A percentile compares a stretch with the other conserved stretches of the same genome.
Evolutionary conservation across 768 basidiomycete species (phyloP).

Genomic region (Amanita molliuscula): DNA sequence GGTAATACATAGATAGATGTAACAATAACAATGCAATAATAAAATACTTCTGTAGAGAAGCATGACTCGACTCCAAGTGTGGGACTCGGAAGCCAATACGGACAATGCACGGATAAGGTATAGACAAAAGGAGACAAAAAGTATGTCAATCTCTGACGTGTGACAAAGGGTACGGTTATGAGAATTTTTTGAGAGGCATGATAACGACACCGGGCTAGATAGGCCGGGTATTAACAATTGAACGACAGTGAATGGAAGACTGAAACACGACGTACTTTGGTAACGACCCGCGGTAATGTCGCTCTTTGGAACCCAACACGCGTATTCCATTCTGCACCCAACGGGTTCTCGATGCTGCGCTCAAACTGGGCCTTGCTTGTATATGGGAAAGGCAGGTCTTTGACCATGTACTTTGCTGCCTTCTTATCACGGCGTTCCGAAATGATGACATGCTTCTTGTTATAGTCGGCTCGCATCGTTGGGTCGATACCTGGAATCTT

Average conservation of each 20-base stretch:
- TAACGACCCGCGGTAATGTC: constrained; percentile 77
- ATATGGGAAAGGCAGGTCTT: constrained; percentile 91
- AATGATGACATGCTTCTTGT: constrained; percentile 85
- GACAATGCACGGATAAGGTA: constrained; percentile 2
- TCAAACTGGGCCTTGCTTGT: constrained; percentile 92
- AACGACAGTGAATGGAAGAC: background rate
- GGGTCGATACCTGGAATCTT: constrained; percentile 77
- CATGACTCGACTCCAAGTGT: background rate
- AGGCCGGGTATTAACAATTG: background rate
- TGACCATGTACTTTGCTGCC: constrained; percentile 78
- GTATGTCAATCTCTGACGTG: background rate
- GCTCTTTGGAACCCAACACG: constrained; percentile 73
- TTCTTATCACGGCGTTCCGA: constrained; percentile 95
- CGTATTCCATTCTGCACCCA: constrained; percentile 94
- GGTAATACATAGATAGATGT: constrained; percentile 10
- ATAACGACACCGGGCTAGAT: constrained; percentile 4
- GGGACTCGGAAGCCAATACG: background rate
- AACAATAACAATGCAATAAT: background rate
- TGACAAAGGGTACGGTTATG: background rate
- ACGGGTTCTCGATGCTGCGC: constrained; percentile 65
- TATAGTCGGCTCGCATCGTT: constrained; percentile 69
- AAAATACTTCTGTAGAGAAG: background rate
- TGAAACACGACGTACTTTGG: constrained; percentile 42
- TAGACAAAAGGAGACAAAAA: background rate
- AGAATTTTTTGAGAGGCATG: constrained; percentile 4